Base-by-base conservation (phyloP, 2,329 filamentous ascomycete species). In the Pyrenochaeta sp. region DNA sequence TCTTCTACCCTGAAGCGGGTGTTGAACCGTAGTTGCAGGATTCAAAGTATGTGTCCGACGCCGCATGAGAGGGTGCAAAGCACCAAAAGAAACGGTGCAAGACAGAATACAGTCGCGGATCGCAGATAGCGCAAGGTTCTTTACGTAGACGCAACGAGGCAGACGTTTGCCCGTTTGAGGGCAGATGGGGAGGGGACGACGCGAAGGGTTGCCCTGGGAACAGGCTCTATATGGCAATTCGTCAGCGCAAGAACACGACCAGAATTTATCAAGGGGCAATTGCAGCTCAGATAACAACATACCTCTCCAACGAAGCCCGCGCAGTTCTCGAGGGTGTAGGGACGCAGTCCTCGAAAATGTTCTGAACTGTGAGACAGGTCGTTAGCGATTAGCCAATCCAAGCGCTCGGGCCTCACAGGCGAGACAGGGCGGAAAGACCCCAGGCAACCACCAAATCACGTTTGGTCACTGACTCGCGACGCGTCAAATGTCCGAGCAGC, bases 191-290 rank as follows among this genome's bases (percentile, higher is more conserved):
- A 51, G 49, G 59, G 49, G 50, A 52, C 55, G 61, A 61, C 42
- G 54, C 57, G 61, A 45, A 69, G 66, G 62, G 69, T 69, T 70
- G 66, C 63, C 59, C 58, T 49, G 56, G 62, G 58, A 65, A 69
- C 68, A 59, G 58, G 49, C 50, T 60, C 57, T 54, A 47, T 30
- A 53, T 36, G 45, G 42, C 50, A 48, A 62, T 62, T 64, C 54
- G 64, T 64, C 56, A 66, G 64, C 62, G 42, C 48, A 60, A 62
- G 59, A 34, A 54, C 47, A 10, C 24, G 25, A 19, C 15, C 28
- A 44, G 2, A 44, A 45, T n/a, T n/a, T 12, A 43, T 27, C 8
- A 28, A 36, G 12, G 37, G 37, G 57, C 58, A 44, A 66, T 62
- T 64, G 56, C 39, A 40, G 52, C 47, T 52, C 34, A 37, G 34